A percentile compares a stretch with the other conserved stretches of the same genome.
These are phyloP conservation scores for Helminthosporium solani DNA, from an alignment of 2,329 filamentous ascomycete genomes.

Conservation along the genomic window DNA sequence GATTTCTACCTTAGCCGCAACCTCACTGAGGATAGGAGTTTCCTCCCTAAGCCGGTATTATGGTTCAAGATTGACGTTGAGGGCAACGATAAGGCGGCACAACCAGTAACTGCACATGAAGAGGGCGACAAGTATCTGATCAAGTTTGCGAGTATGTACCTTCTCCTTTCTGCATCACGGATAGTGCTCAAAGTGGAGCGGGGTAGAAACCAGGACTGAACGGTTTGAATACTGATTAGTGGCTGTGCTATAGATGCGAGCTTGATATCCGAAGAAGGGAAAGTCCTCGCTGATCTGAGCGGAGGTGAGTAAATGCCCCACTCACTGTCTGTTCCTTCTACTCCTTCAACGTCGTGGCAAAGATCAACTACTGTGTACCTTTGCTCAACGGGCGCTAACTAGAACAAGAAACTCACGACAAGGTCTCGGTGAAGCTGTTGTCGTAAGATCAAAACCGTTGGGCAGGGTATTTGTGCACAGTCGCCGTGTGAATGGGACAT, in stretches of 20 bases:
- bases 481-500: no score
- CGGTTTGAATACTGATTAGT: neutral
- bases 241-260: slow-evolving; percentile 6
- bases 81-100: neutral
- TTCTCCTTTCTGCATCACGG: neutral
- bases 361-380: neutral
- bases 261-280: slow-evolving; percentile 17
- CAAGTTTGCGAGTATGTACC: slow-evolving; percentile 19
- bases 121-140: slow-evolving; percentile 18
- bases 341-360: no score
- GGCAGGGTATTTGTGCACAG: no score
- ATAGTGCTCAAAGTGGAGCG: neutral
- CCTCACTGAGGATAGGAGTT: slow-evolving; percentile 21
- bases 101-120: slow-evolving; percentile 18
- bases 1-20: slow-evolving; percentile 24
- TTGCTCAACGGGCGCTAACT: neutral
- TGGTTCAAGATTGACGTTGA: slow-evolving; percentile 23
- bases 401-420: neutral
- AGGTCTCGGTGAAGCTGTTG: neutral
- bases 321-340: no score
- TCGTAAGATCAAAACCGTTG: neutral
- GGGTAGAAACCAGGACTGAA: neutral
- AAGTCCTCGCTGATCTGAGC: slow-evolving; percentile 18
- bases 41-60: slow-evolving; percentile 24
- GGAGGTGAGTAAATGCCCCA: slow-evolving; percentile 11